These are phyloP conservation scores for Hortiboletus rubellus DNA, from an alignment of 1,284 basidiomycete species.

Conservation along the genomic window DNA sequence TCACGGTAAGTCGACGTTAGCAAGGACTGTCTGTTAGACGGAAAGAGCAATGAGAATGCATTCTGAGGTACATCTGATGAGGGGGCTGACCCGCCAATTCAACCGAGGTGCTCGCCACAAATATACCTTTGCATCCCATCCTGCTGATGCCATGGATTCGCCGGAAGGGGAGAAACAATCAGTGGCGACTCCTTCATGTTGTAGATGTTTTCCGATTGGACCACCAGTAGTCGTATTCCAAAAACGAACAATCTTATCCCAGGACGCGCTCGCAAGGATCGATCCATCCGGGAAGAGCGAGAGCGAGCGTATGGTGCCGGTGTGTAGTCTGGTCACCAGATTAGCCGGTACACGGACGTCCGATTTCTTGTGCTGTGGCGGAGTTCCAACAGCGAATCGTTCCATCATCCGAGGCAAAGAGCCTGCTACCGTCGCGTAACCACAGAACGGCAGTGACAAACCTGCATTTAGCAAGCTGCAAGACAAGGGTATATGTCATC, in stretches of 20 bases:
- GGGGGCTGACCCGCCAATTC: not conserved
- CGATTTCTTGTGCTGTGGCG: not conserved
- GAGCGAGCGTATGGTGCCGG: no score
- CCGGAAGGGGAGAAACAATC: not conserved
- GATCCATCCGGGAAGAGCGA: no score
- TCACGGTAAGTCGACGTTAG: not conserved
- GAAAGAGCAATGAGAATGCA: not conserved
- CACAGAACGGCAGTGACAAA: not conserved
- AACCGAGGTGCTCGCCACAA: not conserved
- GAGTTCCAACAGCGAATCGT: no score
- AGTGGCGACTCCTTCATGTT: no score
- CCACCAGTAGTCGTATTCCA: slow-evolving; percentile 5
- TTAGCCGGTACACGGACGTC: no score
- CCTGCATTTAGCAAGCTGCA: not conserved
- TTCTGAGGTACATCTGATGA: not conserved
- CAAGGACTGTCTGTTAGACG: not conserved
- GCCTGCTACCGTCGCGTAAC: slow-evolving; percentile 11
- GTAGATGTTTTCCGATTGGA: no score
- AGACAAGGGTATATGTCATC: not conserved
- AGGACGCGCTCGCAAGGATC: no score
- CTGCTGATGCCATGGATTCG: not conserved
- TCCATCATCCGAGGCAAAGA: not conserved
- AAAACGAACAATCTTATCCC: slow-evolving; percentile 8
- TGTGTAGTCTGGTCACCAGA: no score
- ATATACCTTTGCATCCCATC: not conserved